Evolutionary conservation across 2,329 filamentous ascomycete species (phyloP), one percentile per base, ranked within the genome.

Genomic region (Colletotrichum musae): DNA sequence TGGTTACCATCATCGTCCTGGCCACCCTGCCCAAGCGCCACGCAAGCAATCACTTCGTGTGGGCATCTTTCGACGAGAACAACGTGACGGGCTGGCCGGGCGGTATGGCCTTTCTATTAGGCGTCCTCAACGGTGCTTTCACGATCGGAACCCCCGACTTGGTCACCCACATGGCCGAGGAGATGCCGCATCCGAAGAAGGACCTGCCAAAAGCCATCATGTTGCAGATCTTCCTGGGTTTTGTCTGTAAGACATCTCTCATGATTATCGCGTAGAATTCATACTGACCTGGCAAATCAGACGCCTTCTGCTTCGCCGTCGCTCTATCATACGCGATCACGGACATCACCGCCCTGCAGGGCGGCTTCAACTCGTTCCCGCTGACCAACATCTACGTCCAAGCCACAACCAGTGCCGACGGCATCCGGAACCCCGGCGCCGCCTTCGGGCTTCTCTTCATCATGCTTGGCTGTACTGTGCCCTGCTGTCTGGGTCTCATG

Each of bases 61-160:
- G 88, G 88, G 77, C 72, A 43, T 82, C 80, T 2, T 84, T 85
- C 71, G 68, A 77, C 5, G 80, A 83, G 72, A 83, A 85, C 68
- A 87, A 86, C 70, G 74, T 77, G 73, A 88, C 80, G 74, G 88
- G 88, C 59, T 87, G 78, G 87, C 80, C 73, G 73, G 82, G 88
- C 52, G 89, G 89, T 16, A 87, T 92, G n/a, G 89, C 89, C 2
- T 92, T 92, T 71, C 80, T 91, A 28, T 81, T 87, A 0, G 90
- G 90, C 18, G 90, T 92, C 77, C 82, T 92, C 26, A 92, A 92
- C 73, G 90, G 89, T 5, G 88, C 89, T 12, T 92, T 90, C 75
- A 89, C 88, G 21, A 87, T 92, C 28, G 90, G 90, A 18, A 91
- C 88, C 0, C 88, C 89, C 3, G 90, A 92, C 76, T 86, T 87